phyloP scores from a whole-genome alignment of 441 rosid genomes.

The Syzygium syzygioides region DNA sequence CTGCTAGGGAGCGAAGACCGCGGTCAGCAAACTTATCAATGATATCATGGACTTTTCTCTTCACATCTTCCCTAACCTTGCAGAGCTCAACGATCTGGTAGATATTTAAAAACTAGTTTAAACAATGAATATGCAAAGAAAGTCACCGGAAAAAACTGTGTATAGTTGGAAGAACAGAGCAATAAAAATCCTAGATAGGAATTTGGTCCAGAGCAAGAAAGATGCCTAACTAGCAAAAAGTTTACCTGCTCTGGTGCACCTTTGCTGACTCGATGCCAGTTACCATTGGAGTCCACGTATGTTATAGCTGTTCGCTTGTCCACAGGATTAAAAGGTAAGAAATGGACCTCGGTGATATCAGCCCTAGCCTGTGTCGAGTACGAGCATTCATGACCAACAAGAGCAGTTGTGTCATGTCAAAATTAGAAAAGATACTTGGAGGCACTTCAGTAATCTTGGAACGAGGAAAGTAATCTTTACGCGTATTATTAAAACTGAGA shows the following conservation, averaged over 20 bases:
- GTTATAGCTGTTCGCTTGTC: slow-evolving; percentile 65
- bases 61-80: slow-evolving; percentile 36
- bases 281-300: slow-evolving; percentile 37
- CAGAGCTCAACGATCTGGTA: slow-evolving; percentile 48
- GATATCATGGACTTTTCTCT: slow-evolving; percentile 44
- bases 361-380: slow-evolving; percentile 32
- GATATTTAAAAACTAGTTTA: background rate
- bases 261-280: slow-evolving; percentile 59
- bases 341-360: slow-evolving; percentile 48
- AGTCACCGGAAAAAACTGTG: background rate
- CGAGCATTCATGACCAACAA: background rate
- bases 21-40: slow-evolving; percentile 60
- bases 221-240: background rate
- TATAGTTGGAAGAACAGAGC: background rate
- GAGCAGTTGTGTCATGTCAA: background rate
- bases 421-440: background rate
- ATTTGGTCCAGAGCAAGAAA: background rate
- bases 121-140: background rate
- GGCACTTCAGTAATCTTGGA: background rate
- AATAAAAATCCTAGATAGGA: background rate
- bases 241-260: slow-evolving; percentile 62
- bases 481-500: background rate
- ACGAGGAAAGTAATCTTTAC: background rate
- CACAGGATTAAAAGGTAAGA: slow-evolving; percentile 59
- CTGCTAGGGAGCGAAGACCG: slow-evolving; percentile 52